phyloP scores from a whole-genome alignment of 805 yeast species.

The Wickerhamomyces rabaulensis region DNA sequence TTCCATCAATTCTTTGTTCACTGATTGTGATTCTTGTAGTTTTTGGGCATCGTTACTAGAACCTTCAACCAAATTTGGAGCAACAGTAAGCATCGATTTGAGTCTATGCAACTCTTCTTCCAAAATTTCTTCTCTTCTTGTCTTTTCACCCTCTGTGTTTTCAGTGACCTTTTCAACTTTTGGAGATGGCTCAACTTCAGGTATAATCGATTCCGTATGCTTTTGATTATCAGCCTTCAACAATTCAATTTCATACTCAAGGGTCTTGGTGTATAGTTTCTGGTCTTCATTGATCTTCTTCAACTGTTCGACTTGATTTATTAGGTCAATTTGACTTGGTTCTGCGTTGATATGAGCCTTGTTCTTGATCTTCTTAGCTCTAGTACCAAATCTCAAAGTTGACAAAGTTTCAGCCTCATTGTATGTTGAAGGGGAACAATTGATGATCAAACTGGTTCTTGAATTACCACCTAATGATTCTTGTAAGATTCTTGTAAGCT shows the following conservation, averaged over 20 bases:
- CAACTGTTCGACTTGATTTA: slow-evolving; percentile 18
- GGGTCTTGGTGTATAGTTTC: slow-evolving; percentile 10
- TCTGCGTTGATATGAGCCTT: slow-evolving; percentile 51
- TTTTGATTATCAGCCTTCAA: slow-evolving; percentile 12
- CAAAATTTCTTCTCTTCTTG: neutral
- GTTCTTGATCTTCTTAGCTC: slow-evolving; percentile 67
- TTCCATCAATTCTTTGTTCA: slow-evolving; percentile 15
- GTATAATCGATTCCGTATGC: slow-evolving; percentile 8
- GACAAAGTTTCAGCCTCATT: slow-evolving; percentile 65
- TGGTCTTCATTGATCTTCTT: slow-evolving; percentile 14
- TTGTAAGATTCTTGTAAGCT: slow-evolving; percentile 70
- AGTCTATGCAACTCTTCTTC: slow-evolving; percentile 12
- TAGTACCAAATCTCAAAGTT: slow-evolving; percentile 66
- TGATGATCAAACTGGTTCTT: slow-evolving; percentile 65
- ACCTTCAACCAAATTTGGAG: slow-evolving; percentile 7
- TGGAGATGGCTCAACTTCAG: neutral
- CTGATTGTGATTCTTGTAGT: slow-evolving; percentile 15
- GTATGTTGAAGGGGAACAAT: slow-evolving; percentile 58
- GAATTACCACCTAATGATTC: slow-evolving; percentile 83
- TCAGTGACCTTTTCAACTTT: slow-evolving; percentile 1
- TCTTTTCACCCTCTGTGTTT: neutral
- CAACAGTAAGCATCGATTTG: slow-evolving; percentile 9
- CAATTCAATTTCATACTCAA: slow-evolving; percentile 19
- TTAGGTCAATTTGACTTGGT: slow-evolving; percentile 19
- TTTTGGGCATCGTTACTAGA: slow-evolving; percentile 1